Conservation (phyloP, 148 eudicot species). For the Rhododendron molle region DNA sequence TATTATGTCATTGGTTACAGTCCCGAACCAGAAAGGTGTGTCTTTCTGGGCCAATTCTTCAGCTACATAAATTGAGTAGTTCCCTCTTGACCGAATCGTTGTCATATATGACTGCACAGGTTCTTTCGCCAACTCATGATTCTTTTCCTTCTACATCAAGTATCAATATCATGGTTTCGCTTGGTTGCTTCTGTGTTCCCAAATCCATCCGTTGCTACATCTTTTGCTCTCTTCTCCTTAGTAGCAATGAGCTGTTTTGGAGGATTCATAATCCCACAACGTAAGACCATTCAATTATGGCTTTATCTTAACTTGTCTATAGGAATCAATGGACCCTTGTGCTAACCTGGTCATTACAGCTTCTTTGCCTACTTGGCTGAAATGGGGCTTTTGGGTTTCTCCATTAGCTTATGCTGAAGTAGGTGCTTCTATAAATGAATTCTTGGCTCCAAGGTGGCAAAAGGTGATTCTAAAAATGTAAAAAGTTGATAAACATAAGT, state of each 20-base stretch:
- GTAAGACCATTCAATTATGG: slow-evolving; percentile 13
- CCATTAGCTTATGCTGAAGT: slow-evolving; percentile 66
- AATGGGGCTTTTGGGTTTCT: slow-evolving; percentile 76
- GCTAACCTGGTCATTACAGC: slow-evolving; percentile 19
- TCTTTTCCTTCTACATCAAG: slow-evolving; percentile 35
- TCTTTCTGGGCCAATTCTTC: not conserved
- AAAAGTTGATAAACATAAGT: not conserved
- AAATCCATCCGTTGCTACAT: slow-evolving; percentile 32
- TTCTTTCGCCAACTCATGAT: slow-evolving; percentile 42
- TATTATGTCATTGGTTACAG: slow-evolving; percentile 66
- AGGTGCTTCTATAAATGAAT: slow-evolving; percentile 64
- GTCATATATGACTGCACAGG: slow-evolving; percentile 20
- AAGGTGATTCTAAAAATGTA: slow-evolving; percentile 22
- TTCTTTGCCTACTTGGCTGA: slow-evolving; percentile 62
- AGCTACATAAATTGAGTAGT: not conserved
- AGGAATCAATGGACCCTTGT: not conserved
- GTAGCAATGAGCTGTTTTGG: slow-evolving; percentile 32
- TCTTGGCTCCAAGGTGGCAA: slow-evolving; percentile 67
- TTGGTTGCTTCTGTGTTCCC: slow-evolving; percentile 48
- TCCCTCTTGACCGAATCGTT: not conserved
- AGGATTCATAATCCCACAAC: slow-evolving; percentile 51
- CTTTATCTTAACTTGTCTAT: not conserved
- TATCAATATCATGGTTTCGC: slow-evolving; percentile 44
- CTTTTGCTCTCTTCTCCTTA: slow-evolving; percentile 23
- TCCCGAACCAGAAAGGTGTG: slow-evolving; percentile 54